Base-by-base conservation (phyloP, 768 basidiomycete genomes). In the Mycena albidolilacea region DNA sequence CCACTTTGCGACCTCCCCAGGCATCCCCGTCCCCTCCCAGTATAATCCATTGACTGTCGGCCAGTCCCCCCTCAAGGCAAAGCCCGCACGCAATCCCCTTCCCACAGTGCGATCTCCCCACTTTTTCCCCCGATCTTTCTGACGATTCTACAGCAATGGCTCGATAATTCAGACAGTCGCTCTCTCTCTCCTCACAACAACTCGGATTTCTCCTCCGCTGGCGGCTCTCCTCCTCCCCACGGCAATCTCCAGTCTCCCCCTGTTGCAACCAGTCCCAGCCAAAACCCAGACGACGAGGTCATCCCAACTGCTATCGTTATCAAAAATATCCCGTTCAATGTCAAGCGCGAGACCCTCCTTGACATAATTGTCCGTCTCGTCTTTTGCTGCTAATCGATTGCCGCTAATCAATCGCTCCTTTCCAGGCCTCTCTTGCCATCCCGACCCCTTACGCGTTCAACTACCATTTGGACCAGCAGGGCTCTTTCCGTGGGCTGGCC, bases 321-420 rank as follows among this genome's bases (percentile, higher is more conserved):
- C 84, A 99, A 99, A 91, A 98, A 98, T 87, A 99, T 99, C 86
- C 97, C 97, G 77, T 99, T 99, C 88, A 97, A 97, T 79, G 96
- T 98, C 77, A 95, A 97, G 85, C 93, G 95, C 80, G 97, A 99
- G 85, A 95, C 95, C 55, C 90, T 99, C 77, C 91, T 99, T 79
- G 93, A 94, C 85, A 96, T 98, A 82, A 99, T 99, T 81, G 97
- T 97, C 70, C 75, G 95, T 90, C 60, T 63, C 75, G 69, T 67
- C 55, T 61, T 75, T 68, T 67, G 52, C 23, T 70, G 61, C 73
- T 64, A 46, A 19, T 59, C 76, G 55, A 58, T 39, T 39, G 44
- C 15, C 64, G 69, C 76, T 78, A 55, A 76, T 77, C 67, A 57
- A 35, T 61, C 70, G 61, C 39, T 71, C 12, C 73, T 70, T 70